These are phyloP conservation scores for Pichia pseudocactophila DNA, from an alignment of 805 yeast genomes.

Conservation along the genomic window DNA sequence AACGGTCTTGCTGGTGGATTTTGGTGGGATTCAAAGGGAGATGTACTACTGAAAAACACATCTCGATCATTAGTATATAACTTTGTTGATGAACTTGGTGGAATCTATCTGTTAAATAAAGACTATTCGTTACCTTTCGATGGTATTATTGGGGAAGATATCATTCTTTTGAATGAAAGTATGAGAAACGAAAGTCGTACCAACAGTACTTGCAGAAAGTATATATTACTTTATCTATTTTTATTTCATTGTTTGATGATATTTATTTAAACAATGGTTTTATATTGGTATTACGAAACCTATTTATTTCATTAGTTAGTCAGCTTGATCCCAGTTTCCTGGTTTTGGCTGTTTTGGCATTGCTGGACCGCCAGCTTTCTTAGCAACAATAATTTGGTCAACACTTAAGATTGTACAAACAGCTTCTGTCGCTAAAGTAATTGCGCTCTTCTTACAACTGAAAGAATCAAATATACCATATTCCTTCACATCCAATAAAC, in stretches of 20 bases:
- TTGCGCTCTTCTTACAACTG: conserved; percentile 75
- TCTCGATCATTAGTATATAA: conserved; percentile 34
- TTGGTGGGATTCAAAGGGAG: conserved; percentile 95
- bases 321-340: conserved; percentile 95
- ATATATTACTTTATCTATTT: not conserved
- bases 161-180: not conserved
- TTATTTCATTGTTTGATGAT: not conserved
- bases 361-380: conserved; percentile 96
- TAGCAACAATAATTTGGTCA: conserved; percentile 97
- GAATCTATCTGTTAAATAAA: conserved; percentile 7
- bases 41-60: conserved; percentile 28
- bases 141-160: not conserved
- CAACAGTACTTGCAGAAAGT: no score
- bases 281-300: not conserved
- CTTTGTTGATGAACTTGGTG: conserved; percentile 36
- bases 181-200: no score
- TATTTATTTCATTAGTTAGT: conserved; percentile 29
- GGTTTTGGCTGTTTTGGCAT: conserved; percentile 81
- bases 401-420: conserved; percentile 84
- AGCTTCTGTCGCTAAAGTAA: conserved; percentile 91
- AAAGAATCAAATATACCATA: conserved; percentile 72
- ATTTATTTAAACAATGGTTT: no score
- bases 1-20: conserved; percentile 69
- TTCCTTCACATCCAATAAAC: conserved; percentile 60
- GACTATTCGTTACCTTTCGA: not conserved